Evolutionary conservation across 768 basidiomycete genomes (phyloP).

Genomic region (Leccinum variicolor): DNA sequence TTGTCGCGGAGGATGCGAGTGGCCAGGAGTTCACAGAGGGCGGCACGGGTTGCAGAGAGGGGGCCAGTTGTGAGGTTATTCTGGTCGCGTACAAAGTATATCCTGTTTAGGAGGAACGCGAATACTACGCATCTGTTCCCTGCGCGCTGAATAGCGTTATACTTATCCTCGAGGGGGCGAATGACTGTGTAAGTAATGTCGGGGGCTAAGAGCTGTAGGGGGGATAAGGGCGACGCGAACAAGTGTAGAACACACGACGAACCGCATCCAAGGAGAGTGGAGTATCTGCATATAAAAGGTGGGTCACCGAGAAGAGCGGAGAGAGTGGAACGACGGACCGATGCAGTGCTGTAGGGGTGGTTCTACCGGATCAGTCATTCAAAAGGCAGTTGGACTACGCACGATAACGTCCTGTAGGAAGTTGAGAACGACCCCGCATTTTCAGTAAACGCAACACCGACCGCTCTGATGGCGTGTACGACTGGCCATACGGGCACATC

Average conservation of each 20-base stretch:
- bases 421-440: slow-evolving; percentile 5
- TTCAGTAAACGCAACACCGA: slow-evolving; percentile 22
- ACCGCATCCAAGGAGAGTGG: slow-evolving; percentile 82
- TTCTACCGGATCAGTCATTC: slow-evolving; percentile 2
- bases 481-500: slow-evolving; percentile 74
- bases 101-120: slow-evolving; percentile 82
- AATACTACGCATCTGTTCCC: slow-evolving; percentile 87
- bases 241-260: slow-evolving; percentile 22
- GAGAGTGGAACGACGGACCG: slow-evolving; percentile 38
- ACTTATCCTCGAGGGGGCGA: slow-evolving; percentile 86
- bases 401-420: slow-evolving; percentile 60
- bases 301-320: slow-evolving; percentile 1
- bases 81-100: slow-evolving; percentile 80
- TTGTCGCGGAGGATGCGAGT: slow-evolving; percentile 73
- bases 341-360: slow-evolving; percentile 56
- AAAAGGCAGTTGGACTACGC: slow-evolving; percentile 6
- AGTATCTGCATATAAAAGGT: slow-evolving; percentile 53
- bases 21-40: slow-evolving; percentile 88
- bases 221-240: slow-evolving; percentile 6
- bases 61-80: slow-evolving; percentile 59
- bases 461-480: slow-evolving; percentile 72
- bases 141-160: slow-evolving; percentile 61
- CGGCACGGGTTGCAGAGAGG: slow-evolving; percentile 71
- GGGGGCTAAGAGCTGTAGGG: slow-evolving; percentile 65
- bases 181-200: slow-evolving; percentile 91